Conservation (phyloP, 306 rosid genomes). For the Dryas drummondii region DNA sequence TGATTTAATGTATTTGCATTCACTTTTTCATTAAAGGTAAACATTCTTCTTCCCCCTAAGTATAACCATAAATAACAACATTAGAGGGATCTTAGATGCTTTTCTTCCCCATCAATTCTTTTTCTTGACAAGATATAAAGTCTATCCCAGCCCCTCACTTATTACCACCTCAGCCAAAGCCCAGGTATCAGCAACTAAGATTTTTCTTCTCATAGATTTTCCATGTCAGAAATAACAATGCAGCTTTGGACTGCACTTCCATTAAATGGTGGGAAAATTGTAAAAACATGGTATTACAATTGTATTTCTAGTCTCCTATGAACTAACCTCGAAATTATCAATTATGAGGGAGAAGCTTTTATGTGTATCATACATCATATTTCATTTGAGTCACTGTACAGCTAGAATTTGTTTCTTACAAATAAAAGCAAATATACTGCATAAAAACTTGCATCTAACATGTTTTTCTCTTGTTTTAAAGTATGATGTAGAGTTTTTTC, state of each 20-base stretch:
- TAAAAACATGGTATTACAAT: background rate
- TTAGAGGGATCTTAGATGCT: too few relatives aligned
- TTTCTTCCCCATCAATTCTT: too few relatives aligned
- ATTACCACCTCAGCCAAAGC: too few relatives aligned
- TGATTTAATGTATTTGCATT: background rate
- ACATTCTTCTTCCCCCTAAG: too few relatives aligned
- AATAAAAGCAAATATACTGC: background rate
- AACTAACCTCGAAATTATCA: conserved; percentile 1
- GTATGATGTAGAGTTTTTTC: background rate
- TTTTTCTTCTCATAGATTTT: too few relatives aligned
- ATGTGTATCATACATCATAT: background rate
- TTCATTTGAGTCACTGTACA: background rate
- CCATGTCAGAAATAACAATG: too few relatives aligned
- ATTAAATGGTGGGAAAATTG: too few relatives aligned
- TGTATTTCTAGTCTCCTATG: background rate
- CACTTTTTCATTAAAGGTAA: background rate
- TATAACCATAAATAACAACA: too few relatives aligned
- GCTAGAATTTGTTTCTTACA: background rate
- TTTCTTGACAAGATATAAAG: too few relatives aligned
- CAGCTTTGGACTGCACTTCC: too few relatives aligned
- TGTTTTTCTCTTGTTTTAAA: conserved; percentile 20
- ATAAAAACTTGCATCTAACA: background rate
- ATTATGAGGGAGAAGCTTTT: background rate
- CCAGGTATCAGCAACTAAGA: too few relatives aligned
- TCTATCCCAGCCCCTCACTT: too few relatives aligned